phyloP scores from a whole-genome alignment of 768 basidiomycete species.

The Termitomyces sp. region DNA sequence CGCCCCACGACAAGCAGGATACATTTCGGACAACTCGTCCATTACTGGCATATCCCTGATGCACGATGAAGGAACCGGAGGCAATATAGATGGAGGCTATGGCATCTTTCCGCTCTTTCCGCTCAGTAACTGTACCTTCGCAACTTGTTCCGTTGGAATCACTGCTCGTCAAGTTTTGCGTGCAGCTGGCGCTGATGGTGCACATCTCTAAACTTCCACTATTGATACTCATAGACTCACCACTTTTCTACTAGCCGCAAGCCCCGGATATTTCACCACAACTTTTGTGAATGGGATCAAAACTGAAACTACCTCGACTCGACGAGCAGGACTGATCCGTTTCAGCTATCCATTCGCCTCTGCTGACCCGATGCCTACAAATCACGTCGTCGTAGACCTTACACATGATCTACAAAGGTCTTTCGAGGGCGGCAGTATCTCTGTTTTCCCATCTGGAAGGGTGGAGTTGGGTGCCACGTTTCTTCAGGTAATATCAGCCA shows the following conservation, averaged over 20 bases:
- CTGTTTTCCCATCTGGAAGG: constrained; percentile 27
- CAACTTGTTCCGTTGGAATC: constrained; percentile 39
- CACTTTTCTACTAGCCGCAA: constrained; percentile 27
- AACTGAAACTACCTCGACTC: constrained; percentile 56
- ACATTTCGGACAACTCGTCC: constrained; percentile 41
- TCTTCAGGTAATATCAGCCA: constrained; percentile 30
- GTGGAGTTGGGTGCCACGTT: constrained; percentile 41
- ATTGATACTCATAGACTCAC: neutral
- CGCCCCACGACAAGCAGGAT: constrained; percentile 47
- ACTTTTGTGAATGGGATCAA: constrained; percentile 43
- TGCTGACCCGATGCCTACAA: constrained; percentile 26
- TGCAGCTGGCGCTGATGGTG: constrained; percentile 41
- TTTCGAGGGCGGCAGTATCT: constrained; percentile 40
- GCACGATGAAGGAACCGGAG: constrained; percentile 54
- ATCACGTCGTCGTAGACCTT: constrained; percentile 46
- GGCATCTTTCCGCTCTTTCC: constrained; percentile 52
- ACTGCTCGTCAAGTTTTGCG: constrained; percentile 36
- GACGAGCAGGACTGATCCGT: constrained; percentile 54
- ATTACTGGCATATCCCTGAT: constrained; percentile 45
- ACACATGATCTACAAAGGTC: constrained; percentile 44
- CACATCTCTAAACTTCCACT: neutral
- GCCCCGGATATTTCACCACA: constrained; percentile 46
- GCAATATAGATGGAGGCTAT: constrained; percentile 46
- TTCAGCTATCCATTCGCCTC: constrained; percentile 48
- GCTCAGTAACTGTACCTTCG: constrained; percentile 35